Evolutionary conservation across 2,329 filamentous ascomycete genomes (phyloP).

Genomic region (Elsinoe fawcettii): DNA sequence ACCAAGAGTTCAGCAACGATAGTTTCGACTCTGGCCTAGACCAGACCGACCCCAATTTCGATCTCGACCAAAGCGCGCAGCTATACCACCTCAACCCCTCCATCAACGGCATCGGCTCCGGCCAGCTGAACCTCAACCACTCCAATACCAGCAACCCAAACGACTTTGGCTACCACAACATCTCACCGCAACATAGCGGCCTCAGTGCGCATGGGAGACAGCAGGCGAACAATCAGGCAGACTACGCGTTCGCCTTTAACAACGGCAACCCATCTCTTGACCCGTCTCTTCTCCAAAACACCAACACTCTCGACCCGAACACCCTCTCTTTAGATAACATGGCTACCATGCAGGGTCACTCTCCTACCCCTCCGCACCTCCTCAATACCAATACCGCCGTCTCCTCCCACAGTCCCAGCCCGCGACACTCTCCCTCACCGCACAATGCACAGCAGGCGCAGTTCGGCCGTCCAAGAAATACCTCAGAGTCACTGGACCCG

Average conservation of each 20-base stretch:
- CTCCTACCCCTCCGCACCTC: conserved; percentile 50
- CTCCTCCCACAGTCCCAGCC: conserved; percentile 47
- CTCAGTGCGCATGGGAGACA: background rate
- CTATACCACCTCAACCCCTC: background rate
- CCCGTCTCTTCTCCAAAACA: conserved; percentile 49
- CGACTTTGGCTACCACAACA: conserved; percentile 3
- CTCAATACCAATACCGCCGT: conserved; percentile 46
- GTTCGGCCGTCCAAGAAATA: conserved; percentile 51
- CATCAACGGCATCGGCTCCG: conserved; percentile 2
- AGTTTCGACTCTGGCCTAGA: conserved; percentile 4
- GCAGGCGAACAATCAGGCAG: conserved; percentile 8
- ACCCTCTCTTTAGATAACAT: conserved; percentile 43
- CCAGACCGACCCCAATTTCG: conserved; percentile 11
- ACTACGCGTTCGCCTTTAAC: conserved; percentile 46
- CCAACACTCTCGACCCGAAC: conserved; percentile 39
- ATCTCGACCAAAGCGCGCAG: conserved; percentile 7
- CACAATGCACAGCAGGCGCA: conserved; percentile 46
- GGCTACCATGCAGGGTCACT: conserved; percentile 41
- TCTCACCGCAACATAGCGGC: conserved; percentile 1
- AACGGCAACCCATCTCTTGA: conserved; percentile 50
- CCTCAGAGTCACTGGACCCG: conserved; percentile 50
- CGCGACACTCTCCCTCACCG: conserved; percentile 46
- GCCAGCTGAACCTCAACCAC: background rate
- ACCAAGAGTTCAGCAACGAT: conserved; percentile 4
- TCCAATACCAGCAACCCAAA: conserved; percentile 8